These are phyloP conservation scores for Malassezia vespertilionis DNA, from an alignment of 1,284 basidiomycete species.

Conservation along the genomic window DNA sequence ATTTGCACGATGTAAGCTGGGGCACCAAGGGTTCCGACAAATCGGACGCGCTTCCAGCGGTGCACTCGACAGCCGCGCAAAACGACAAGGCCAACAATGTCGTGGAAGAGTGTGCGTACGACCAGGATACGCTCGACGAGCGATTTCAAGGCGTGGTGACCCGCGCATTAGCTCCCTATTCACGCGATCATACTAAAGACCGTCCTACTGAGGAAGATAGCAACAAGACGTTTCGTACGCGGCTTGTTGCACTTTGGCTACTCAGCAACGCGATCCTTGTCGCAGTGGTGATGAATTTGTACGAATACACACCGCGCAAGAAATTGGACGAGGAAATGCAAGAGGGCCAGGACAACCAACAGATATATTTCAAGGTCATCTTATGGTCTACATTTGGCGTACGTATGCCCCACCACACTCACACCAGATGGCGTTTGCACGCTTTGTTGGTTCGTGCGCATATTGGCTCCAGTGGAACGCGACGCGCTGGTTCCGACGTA, in stretches of 20 bases:
- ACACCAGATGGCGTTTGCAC: constrained; percentile 59
- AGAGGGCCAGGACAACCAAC: constrained; percentile 48
- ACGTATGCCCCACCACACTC: background rate
- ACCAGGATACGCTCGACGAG: constrained; percentile 78
- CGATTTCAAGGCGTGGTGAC: constrained; percentile 86
- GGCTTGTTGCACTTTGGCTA: constrained; percentile 46
- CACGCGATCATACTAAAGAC: constrained; percentile 60
- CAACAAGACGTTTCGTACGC: constrained; percentile 48
- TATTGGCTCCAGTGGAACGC: constrained; percentile 40
- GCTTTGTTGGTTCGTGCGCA: constrained; percentile 54
- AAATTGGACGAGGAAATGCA: constrained; percentile 51
- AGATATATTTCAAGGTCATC: constrained; percentile 62
- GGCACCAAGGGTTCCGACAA: constrained; percentile 94
- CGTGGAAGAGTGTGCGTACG: constrained; percentile 55
- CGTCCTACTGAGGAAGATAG: constrained; percentile 61
- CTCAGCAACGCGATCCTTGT: constrained; percentile 54
- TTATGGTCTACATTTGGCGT: constrained; percentile 73
- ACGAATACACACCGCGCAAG: constrained; percentile 37
- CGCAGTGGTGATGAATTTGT: constrained; percentile 68
- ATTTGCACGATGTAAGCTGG: constrained; percentile 58
- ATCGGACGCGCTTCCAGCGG: constrained; percentile 80
- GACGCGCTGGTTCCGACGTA: constrained; percentile 31
- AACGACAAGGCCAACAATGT: constrained; percentile 56
- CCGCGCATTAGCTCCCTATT: constrained; percentile 73
- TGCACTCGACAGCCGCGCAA: constrained; percentile 54